Conservation (phyloP, 345 rosid species). For the Salix purpurea region DNA sequence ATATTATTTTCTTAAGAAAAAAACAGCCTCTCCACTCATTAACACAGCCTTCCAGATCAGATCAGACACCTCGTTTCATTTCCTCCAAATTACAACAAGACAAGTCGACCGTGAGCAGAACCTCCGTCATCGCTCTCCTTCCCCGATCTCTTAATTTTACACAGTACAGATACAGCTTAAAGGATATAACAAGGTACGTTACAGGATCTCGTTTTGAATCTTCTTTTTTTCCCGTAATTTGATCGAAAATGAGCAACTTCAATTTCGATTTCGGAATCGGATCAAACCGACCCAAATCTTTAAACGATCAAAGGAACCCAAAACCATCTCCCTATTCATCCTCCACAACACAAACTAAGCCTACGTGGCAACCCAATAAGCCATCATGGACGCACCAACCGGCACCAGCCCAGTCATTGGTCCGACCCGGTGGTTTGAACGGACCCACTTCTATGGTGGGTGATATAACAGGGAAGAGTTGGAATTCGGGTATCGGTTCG, state of each 20-base stretch:
- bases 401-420: conserved; percentile 40
- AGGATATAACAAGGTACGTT: too few species aligned
- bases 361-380: conserved; percentile 69
- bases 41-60: too few species aligned
- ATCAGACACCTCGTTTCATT: too few species aligned
- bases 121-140: not conserved
- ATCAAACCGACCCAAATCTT: conserved; percentile 52
- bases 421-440: conserved; percentile 31
- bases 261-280: conserved; percentile 74
- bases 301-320: conserved; percentile 71
- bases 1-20: too few species aligned
- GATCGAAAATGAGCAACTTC: conserved; percentile 22
- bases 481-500: conserved; percentile 45
- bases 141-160: not conserved
- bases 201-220: not conserved
- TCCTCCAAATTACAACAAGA: too few species aligned
- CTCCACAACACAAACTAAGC: conserved; percentile 51
- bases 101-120: too few species aligned
- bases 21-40: too few species aligned
- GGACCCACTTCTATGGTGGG: conserved; percentile 83
- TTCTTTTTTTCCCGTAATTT: not conserved
- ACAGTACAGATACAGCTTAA: too few species aligned
- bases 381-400: conserved; percentile 91
- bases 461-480: conserved; percentile 84
- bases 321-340: conserved; percentile 42